phyloP scores from a whole-genome alignment of 768 basidiomycete genomes.

The Chalciporus piperatus region DNA sequence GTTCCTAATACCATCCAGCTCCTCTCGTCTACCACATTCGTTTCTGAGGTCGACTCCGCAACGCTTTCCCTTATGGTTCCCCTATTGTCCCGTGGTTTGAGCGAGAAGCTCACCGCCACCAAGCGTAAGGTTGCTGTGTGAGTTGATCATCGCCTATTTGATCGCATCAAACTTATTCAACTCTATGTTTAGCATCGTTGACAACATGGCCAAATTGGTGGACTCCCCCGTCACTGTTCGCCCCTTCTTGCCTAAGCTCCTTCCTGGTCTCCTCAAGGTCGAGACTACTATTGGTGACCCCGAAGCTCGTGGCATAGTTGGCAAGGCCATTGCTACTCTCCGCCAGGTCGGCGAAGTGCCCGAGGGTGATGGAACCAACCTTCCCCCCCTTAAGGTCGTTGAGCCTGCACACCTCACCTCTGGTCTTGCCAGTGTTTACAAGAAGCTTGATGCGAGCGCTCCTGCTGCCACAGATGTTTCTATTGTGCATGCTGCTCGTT shows the following conservation, averaged over 20 bases:
- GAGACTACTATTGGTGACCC: conserved; percentile 95
- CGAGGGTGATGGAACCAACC: conserved; percentile 81
- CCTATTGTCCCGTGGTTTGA: conserved; percentile 88
- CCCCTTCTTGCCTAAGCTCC: conserved; percentile 93
- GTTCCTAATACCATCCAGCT: conserved; percentile 92
- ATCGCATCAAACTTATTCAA: conserved; percentile 18
- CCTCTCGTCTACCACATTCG: conserved; percentile 98
- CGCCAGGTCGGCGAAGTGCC: conserved; percentile 94
- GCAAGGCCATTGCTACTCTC: conserved; percentile 90
- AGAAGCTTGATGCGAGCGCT: conserved; percentile 68
- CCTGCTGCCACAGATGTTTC: conserved; percentile 57
- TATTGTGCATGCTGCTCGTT: conserved; percentile 66
- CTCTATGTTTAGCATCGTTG: conserved; percentile 65
- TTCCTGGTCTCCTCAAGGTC: conserved; percentile 94
- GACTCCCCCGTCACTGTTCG: conserved; percentile 93
- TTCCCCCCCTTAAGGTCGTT: conserved; percentile 78
- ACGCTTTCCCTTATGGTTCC: conserved; percentile 98
- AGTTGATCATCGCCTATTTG: conserved; percentile 29
- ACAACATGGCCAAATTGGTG: conserved; percentile 99
- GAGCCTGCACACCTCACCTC: conserved; percentile 67
- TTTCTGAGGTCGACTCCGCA: conserved; percentile 97
- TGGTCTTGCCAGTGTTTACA: conserved; percentile 75
- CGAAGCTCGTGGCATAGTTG: conserved; percentile 91
- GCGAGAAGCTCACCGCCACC: conserved; percentile 91
- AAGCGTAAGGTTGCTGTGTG: conserved; percentile 98